Conservation (phyloP, 768 basidiomycete species). For the Tricholoma bakamatsutake region DNA sequence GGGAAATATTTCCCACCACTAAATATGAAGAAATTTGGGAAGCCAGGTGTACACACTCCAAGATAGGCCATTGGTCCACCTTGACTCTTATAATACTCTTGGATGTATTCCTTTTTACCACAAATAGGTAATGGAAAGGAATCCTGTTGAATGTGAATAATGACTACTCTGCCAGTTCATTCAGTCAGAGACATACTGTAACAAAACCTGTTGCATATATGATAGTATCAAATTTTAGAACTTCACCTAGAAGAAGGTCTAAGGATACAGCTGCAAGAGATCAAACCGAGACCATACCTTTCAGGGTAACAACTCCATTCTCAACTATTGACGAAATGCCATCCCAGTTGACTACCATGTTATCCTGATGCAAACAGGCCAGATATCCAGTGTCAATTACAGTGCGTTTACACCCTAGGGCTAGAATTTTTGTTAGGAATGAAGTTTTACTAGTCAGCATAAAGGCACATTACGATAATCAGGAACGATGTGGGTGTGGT, state of each 20-base stretch:
- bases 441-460: background rate
- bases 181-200: slow-evolving; percentile 14
- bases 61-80: slow-evolving; percentile 40
- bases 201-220: slow-evolving; percentile 35
- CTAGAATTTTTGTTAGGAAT: slow-evolving; percentile 18
- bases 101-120: slow-evolving; percentile 27
- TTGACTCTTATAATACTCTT: slow-evolving; percentile 33
- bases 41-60: slow-evolving; percentile 37
- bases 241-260: slow-evolving; percentile 20
- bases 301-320: slow-evolving; percentile 36
- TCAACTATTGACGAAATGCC: slow-evolving; percentile 33
- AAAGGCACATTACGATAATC: slow-evolving; percentile 33
- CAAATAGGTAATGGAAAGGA: slow-evolving; percentile 26
- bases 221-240: slow-evolving; percentile 31
- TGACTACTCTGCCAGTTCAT: background rate
- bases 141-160: slow-evolving; percentile 17
- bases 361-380: slow-evolving; percentile 36
- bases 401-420: slow-evolving; percentile 49
- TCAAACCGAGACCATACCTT: slow-evolving; percentile 19
- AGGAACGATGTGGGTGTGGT: slow-evolving; percentile 41
- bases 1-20: slow-evolving; percentile 22
- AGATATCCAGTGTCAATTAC: slow-evolving; percentile 46
- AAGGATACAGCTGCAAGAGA: background rate
- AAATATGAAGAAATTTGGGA: slow-evolving; percentile 40
- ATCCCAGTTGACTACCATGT: slow-evolving; percentile 39